phyloP scores from a whole-genome alignment of 768 basidiomycete species.

The Hypholoma fasciculare region DNA sequence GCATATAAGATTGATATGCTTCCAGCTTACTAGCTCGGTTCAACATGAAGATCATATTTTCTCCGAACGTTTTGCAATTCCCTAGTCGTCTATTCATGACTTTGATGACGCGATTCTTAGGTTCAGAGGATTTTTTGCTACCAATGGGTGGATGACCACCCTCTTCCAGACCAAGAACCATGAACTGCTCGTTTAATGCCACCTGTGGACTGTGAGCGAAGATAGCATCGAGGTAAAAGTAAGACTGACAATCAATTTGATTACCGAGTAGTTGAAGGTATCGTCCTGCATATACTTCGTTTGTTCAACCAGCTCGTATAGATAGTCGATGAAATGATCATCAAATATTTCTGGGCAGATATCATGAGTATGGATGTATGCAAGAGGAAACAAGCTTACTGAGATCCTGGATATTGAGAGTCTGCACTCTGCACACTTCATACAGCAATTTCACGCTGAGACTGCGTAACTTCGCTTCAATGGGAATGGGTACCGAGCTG shows the following conservation, averaged over 20 bases:
- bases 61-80: conserved; percentile 93
- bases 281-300: conserved; percentile 89
- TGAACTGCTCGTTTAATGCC: conserved; percentile 96
- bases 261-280: conserved; percentile 91
- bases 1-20: conserved; percentile 10
- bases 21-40: conserved; percentile 80
- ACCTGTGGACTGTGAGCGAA: conserved; percentile 47
- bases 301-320: conserved; percentile 93
- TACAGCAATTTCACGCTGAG: conserved; percentile 79
- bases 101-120: conserved; percentile 76
- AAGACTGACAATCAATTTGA: conserved; percentile 82
- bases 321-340: conserved; percentile 81
- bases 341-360: conserved; percentile 65
- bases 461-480: conserved; percentile 79
- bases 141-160: conserved; percentile 24
- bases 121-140: conserved; percentile 33
- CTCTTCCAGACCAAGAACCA: conserved; percentile 73
- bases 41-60: conserved; percentile 99
- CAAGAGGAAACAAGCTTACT: conserved; percentile 45
- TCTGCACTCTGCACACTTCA: conserved; percentile 92
- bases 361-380: neutral
- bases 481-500: conserved; percentile 58
- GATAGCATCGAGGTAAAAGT: neutral
- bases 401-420: conserved; percentile 75
- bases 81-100: conserved; percentile 84